A percentile compares a stretch with the other conserved stretches of the same genome.
Evolutionary conservation across 495 filamentous ascomycete genomes (phyloP).

Genomic region (Penicillium arizonense): DNA sequence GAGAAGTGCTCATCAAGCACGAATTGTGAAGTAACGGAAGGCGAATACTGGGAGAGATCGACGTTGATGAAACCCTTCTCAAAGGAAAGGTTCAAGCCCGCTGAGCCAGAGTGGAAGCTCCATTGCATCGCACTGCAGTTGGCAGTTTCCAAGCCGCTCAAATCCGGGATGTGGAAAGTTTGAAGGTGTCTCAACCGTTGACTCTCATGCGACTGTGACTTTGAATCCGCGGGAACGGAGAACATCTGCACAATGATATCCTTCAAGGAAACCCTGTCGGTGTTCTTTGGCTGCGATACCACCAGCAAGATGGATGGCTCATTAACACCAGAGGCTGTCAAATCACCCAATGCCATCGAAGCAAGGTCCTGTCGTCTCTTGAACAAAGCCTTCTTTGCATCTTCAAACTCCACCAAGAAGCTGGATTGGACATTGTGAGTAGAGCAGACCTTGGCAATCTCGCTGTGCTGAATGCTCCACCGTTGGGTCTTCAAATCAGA

Average conservation of each 20-base stretch:
- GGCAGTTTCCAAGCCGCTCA: constrained; percentile 24
- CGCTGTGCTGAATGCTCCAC: constrained; percentile 43
- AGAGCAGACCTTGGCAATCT: constrained; percentile 31
- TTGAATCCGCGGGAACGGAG: constrained; percentile 31
- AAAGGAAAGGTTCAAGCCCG: constrained; percentile 43
- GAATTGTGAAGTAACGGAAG: constrained; percentile 40
- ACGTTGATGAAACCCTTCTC: constrained; percentile 42
- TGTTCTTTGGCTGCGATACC: constrained; percentile 37
- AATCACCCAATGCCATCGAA: constrained; percentile 37
- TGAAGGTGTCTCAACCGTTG: constrained; percentile 40
- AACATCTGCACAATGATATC: constrained; percentile 45
- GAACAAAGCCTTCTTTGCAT: constrained; percentile 42
- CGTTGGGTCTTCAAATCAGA: constrained; percentile 39
- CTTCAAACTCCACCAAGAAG: constrained; percentile 47
- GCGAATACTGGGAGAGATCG: constrained; percentile 46
- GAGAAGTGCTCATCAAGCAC: constrained; percentile 42
- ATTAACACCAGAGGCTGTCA: constrained; percentile 21
- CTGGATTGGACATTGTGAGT: constrained; percentile 34
- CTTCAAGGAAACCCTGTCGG: constrained; percentile 26
- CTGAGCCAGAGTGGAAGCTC: constrained; percentile 45
- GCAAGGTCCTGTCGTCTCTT: constrained; percentile 44
- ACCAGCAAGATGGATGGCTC: constrained; percentile 41
- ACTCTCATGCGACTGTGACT: constrained; percentile 21
- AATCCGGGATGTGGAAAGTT: constrained; percentile 35
- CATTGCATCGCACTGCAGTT: constrained; percentile 33